Conservation (phyloP, 306 rosid genomes). For the Crotalaria pallida region DNA sequence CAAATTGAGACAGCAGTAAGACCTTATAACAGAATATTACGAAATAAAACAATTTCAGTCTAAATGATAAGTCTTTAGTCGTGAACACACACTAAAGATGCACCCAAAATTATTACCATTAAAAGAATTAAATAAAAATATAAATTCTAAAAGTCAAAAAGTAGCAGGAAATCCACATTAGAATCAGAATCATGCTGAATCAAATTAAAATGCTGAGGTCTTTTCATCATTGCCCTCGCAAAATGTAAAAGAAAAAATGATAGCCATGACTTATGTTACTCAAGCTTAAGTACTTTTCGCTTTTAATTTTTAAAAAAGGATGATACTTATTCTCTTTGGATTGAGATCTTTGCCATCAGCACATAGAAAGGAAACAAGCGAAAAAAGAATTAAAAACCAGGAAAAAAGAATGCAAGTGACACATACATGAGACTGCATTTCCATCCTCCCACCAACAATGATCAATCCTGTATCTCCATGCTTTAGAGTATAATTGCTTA, state of each 20-base stretch:
- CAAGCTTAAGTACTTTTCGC: not conserved
- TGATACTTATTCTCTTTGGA: not conserved
- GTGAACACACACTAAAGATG: not conserved
- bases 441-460: conserved; percentile 98
- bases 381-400: not conserved
- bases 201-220: conserved; percentile 6
- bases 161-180: not conserved
- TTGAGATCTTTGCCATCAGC: not conserved
- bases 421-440: conserved; percentile 89
- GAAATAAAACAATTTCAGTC: not conserved
- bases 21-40: conserved; percentile 3
- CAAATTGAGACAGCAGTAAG: conserved; percentile 11
- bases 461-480: conserved; percentile 95
- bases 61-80: conserved; percentile 7
- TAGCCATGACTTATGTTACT: not conserved
- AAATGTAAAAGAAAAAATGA: not conserved
- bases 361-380: not conserved
- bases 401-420: not conserved
- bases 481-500: conserved; percentile 81
- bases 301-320: not conserved
- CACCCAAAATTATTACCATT: conserved; percentile 4
- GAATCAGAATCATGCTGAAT: not conserved
- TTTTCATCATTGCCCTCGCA: conserved; percentile 14
- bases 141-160: conserved; percentile 14
- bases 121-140: not conserved